Conservation (phyloP, 768 basidiomycete species). For the Russula sp. region DNA sequence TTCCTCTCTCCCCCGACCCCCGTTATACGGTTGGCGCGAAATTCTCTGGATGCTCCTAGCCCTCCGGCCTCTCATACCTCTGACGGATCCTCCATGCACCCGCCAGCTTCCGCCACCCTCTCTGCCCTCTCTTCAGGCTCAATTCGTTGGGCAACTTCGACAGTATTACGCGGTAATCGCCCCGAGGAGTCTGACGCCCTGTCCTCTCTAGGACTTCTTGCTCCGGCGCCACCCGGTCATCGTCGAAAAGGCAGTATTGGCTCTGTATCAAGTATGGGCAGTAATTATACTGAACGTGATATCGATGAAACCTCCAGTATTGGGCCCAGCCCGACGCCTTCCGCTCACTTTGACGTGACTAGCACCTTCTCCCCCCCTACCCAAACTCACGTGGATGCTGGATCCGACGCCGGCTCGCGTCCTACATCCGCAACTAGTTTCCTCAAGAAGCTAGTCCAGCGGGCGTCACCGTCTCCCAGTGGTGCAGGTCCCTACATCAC, state of each 20-base stretch:
- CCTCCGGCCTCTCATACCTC: conserved; percentile 31
- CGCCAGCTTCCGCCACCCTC: conserved; percentile 72
- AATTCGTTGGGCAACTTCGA: conserved; percentile 49
- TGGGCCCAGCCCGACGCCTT: conserved; percentile 20
- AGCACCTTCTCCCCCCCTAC: conserved; percentile 35
- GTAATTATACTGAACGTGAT: conserved; percentile 39
- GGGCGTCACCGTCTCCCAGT: conserved; percentile 23
- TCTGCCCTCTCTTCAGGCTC: conserved; percentile 51
- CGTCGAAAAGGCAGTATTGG: conserved; percentile 51
- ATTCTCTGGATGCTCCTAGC: conserved; percentile 32
- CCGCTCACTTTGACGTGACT: conserved; percentile 32
- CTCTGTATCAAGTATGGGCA: conserved; percentile 46
- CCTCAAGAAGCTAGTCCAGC: not conserved
- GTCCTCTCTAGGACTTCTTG: conserved; percentile 47
- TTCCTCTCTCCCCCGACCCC: conserved; percentile 18
- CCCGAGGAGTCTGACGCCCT: conserved; percentile 53
- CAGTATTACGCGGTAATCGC: conserved; percentile 60
- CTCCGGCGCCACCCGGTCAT: conserved; percentile 36
- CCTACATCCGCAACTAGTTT: conserved; percentile 35
- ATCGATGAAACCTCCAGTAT: conserved; percentile 18
- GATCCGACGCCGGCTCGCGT: conserved; percentile 27
- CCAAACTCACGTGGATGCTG: conserved; percentile 36
- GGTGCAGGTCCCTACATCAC: not conserved
- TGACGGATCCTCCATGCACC: conserved; percentile 34
- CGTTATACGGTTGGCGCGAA: conserved; percentile 18